Percentiles rank a stretch among this genome's conserved stretches.
Evolutionary conservation across 495 filamentous ascomycete genomes (phyloP).

Genomic region (Diplogelasinospora grovesii): DNA sequence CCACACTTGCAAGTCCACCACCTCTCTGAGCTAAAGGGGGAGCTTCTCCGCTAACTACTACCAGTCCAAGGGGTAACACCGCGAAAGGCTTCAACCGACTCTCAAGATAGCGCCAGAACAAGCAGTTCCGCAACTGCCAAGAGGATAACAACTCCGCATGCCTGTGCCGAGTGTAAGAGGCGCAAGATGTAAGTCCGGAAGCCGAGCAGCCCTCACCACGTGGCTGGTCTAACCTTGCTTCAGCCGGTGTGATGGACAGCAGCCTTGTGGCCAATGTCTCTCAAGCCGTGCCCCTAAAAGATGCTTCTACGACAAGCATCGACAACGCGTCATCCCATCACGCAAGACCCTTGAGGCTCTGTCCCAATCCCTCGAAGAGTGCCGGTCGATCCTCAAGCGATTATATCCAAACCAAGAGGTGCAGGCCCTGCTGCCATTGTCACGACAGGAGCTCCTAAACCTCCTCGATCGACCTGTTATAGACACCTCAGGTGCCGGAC

Average conservation of each 20-base stretch:
- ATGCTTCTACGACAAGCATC: constrained; percentile 55
- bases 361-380: constrained; percentile 52
- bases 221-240: background rate
- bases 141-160: constrained; percentile 51
- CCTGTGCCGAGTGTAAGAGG: constrained; percentile 53
- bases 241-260: constrained; percentile 51
- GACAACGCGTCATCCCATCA: constrained; percentile 51
- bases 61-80: constrained; percentile 43
- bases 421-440: constrained; percentile 43
- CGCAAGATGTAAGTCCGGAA: constrained; percentile 45
- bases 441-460: constrained; percentile 44
- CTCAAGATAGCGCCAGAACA: constrained; percentile 38
- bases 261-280: constrained; percentile 52
- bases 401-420: constrained; percentile 48
- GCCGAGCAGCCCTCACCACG: background rate
- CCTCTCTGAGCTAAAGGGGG: background rate
- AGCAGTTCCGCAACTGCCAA: constrained; percentile 33
- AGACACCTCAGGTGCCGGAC: constrained; percentile 33
- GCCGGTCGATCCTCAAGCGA: constrained; percentile 48
- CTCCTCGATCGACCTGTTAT: constrained; percentile 40
- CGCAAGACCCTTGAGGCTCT: constrained; percentile 53
- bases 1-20: constrained; percentile 37
- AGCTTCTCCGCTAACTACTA: constrained; percentile 4
- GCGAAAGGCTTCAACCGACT: constrained; percentile 39
- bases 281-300: constrained; percentile 50